Base-by-base conservation (phyloP, 805 yeast species). In the Zygoascus flipseniorum region DNA sequence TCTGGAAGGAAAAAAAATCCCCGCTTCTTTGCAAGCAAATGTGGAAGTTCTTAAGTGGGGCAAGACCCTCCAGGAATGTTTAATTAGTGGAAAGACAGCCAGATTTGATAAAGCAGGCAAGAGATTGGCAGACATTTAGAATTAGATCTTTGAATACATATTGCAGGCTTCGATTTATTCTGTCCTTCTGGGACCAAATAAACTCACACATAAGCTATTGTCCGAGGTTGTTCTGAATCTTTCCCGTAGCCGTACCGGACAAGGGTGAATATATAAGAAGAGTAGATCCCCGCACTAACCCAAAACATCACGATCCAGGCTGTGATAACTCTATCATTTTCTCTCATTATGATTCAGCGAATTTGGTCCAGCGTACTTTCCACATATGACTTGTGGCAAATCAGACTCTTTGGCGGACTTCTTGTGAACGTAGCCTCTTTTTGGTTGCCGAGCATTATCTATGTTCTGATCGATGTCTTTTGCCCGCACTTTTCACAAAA, bases 1-100 rank as follows among this genome's bases (percentile, higher is more conserved):
- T 19, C 31, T 59, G 11, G 44, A 56, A 14, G 60, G 57, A 45
- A 39, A 48, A 53, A 55, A 56, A 9, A 56, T 57, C 8, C 60
- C 62, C 2, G 47, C 56, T 44, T 51, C 56, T 31, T 39, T 54
- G 47, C 48, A 51, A 13, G 49, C 48, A 20, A 51, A 50, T 43
- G 52, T 51, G 2, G 50, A 51, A 43, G 56, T 48, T 5, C 50
- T 54, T 23, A 48, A 45, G 35, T 51, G 54, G 56, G 56, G 52
- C 20, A 37, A 50, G 26, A 31, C 45, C 23, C 48, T 54, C 16
- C 53, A 54, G 31, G 48, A 51, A 18, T 47, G 52, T 13, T 28
- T 54, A 20, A 52, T 43, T 19, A 47, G 53, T 31, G 56, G 56
- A 32, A 44, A 54, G 37, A 18, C 43, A 9, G 46, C 50, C 11